Evolutionary conservation across 2,329 filamentous ascomycete genomes (phyloP), one percentile per base, ranked within the genome.

Genomic region (Paramyrothecium roridum): DNA sequence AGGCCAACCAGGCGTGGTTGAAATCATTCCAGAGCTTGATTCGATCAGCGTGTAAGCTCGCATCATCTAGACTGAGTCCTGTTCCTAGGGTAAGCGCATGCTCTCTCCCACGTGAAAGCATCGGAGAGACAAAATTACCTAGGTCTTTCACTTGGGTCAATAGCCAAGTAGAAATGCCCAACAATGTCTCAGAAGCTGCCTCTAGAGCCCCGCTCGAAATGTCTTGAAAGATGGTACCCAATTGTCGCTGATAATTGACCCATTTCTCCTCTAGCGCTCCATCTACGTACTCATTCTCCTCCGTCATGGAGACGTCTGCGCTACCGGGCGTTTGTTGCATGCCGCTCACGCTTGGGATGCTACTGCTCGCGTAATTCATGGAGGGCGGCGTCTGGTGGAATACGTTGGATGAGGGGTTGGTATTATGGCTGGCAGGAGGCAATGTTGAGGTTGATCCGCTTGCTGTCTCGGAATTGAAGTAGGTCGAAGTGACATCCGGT

Each of bases 11-110:
- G 56, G 90, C 92, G 56, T 91, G 83, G 72, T 99, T 98, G 76
- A 98, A 96, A 63, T 97, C 89, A 65, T 89, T 87, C 95, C 95
- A 99, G 8, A 98, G 77, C 67, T 88, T 87, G 61, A 96, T 82
- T 54, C 92, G 87, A 63, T 95, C 88, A 54, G 81, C 76, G 67
- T 95, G 86, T 54, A 91, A 81, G 53, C 80, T 80, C 67, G 89
- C 85, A 70, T 96, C 89, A 75, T 98, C 93, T 66, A 88, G 85
- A 61, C 89, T 87, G 65, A 98, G 85, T 56, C 91, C 92, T 96
- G 73, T 21, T 19, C 34, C 21, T n/a, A 16, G 12, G 45, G 21
- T 61, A 58, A 70, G 59, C 62, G 56, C 52, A 45, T 30, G 40
- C 37, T 21, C 46, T 20, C 40, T 48, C 16, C 46, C 17, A 48